A percentile compares a stretch with the other conserved stretches of the same genome.
Conservation (phyloP, 345 rosid genomes). For the Dipteronia sinensis region DNA sequence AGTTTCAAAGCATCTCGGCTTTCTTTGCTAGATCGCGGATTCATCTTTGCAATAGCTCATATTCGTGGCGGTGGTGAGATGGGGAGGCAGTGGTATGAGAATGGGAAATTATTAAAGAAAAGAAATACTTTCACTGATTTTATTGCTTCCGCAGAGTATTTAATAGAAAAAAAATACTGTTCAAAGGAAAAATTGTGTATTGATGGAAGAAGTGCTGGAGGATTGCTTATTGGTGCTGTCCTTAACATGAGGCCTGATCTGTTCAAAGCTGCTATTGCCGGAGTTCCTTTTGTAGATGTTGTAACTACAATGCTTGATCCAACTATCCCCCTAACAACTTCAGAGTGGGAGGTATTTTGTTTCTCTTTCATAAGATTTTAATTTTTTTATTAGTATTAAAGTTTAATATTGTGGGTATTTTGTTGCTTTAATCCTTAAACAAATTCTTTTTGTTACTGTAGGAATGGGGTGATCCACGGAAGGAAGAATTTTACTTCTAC, state of each 20-base stretch:
- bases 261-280: slow-evolving; percentile 87
- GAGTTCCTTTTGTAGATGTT: slow-evolving; percentile 95
- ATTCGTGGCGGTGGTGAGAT: slow-evolving; percentile 98
- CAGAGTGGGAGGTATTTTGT: slow-evolving; percentile 91
- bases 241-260: slow-evolving; percentile 97
- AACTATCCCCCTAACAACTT: slow-evolving; percentile 88
- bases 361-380: not conserved
- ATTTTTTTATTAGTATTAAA: too few relatives aligned
- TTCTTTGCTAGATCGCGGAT: slow-evolving; percentile 90
- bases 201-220: slow-evolving; percentile 96
- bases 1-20: slow-evolving; percentile 70
- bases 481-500: slow-evolving; percentile 80
- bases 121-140: slow-evolving; percentile 91
- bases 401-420: too few relatives aligned
- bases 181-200: slow-evolving; percentile 82
- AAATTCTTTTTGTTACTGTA: slow-evolving; percentile 34
- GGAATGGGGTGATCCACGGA: slow-evolving; percentile 99
- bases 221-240: slow-evolving; percentile 90
- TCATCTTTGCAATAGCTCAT: slow-evolving; percentile 83
- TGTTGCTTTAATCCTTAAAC: not conserved
- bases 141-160: slow-evolving; percentile 76
- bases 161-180: slow-evolving; percentile 65
- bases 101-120: slow-evolving; percentile 82
- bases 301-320: slow-evolving; percentile 98
- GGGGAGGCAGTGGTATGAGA: slow-evolving; percentile 98